A percentile compares a stretch with the other conserved stretches of the same genome.
Conservation (phyloP, 2,329 filamentous ascomycete species). For the Colletotrichum sp. region DNA sequence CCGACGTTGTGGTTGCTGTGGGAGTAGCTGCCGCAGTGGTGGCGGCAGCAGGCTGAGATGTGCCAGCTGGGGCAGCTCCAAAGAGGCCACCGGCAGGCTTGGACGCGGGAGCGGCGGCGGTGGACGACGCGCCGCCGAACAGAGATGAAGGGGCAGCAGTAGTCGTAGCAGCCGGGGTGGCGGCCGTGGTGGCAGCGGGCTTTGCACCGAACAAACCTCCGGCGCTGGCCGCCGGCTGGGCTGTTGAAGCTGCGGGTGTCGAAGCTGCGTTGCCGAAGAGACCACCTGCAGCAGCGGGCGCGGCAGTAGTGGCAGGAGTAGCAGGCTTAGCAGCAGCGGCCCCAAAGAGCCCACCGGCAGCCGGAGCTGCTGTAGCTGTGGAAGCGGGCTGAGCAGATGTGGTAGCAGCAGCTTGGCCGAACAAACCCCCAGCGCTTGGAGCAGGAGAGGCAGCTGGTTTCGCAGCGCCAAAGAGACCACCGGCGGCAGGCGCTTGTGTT, state of each 20-base stretch:
- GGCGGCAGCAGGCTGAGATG: constrained; percentile 32
- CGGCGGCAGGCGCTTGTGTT: constrained; percentile 18
- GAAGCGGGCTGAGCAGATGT: constrained; percentile 31
- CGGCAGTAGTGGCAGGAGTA: constrained; percentile 29
- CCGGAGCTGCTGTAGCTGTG: constrained; percentile 23
- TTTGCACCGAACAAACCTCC: constrained; percentile 29
- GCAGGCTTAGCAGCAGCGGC: constrained; percentile 42
- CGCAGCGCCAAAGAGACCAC: constrained; percentile 25
- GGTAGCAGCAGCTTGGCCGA: constrained; percentile 17
- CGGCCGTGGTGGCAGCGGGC: constrained; percentile 29
- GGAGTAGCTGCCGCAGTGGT: constrained; percentile 36
- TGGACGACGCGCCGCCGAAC: constrained; percentile 37
- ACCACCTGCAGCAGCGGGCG: constrained; percentile 20
- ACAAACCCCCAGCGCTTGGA: constrained; percentile 13
- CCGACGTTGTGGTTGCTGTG: constrained; percentile 28
- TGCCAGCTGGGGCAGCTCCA: constrained; percentile 29
- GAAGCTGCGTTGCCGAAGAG: constrained; percentile 49
- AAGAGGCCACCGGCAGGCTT: constrained; percentile 36
- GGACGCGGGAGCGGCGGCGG: constrained; percentile 36
- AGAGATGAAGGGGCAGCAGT: constrained; percentile 30
- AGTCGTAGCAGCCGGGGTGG: constrained; percentile 33
- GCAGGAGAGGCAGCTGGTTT: constrained; percentile 7
- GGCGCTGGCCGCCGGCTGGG: constrained; percentile 27
- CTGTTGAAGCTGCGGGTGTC: constrained; percentile 33
- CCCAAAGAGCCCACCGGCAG: constrained; percentile 40